Evolutionary conservation across 768 basidiomycete species (phyloP).

Genomic region (Phallus indusiatus): DNA sequence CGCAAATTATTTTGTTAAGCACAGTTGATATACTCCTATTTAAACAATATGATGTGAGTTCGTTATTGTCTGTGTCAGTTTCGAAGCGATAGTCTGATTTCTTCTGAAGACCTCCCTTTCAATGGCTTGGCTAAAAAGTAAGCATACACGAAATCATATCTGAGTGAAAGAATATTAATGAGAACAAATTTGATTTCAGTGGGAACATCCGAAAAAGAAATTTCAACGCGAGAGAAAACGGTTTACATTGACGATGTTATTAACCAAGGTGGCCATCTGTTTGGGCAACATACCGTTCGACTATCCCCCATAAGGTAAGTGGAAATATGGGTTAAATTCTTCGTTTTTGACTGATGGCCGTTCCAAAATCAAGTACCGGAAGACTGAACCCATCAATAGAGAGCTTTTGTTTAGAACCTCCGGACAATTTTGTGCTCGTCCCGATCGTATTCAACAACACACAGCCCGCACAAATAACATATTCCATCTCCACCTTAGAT

Average conservation of each 20-base stretch:
- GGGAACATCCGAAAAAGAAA: not conserved
- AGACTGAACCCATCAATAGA: constrained; percentile 70
- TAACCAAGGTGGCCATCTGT: constrained; percentile 21
- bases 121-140: constrained; percentile 45
- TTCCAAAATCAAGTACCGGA: constrained; percentile 51
- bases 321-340: not conserved
- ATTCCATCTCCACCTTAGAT: constrained; percentile 60
- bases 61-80: not conserved
- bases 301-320: constrained; percentile 72
- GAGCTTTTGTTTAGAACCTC: constrained; percentile 62
- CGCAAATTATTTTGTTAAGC: constrained; percentile 14
- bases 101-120: not conserved
- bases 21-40: constrained; percentile 23
- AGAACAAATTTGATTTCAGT: not conserved
- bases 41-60: constrained; percentile 17
- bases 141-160: constrained; percentile 8
- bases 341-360: not conserved
- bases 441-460: constrained; percentile 91
- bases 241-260: constrained; percentile 23
- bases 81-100: constrained; percentile 7
- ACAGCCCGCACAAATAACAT: constrained; percentile 56
- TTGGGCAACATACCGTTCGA: constrained; percentile 82
- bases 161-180: not conserved
- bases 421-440: constrained; percentile 49
- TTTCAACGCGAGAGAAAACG: constrained; percentile 10